Evolutionary conservation across 148 eudicot genomes (phyloP).

Genomic region (Salicornia ramosissima): DNA sequence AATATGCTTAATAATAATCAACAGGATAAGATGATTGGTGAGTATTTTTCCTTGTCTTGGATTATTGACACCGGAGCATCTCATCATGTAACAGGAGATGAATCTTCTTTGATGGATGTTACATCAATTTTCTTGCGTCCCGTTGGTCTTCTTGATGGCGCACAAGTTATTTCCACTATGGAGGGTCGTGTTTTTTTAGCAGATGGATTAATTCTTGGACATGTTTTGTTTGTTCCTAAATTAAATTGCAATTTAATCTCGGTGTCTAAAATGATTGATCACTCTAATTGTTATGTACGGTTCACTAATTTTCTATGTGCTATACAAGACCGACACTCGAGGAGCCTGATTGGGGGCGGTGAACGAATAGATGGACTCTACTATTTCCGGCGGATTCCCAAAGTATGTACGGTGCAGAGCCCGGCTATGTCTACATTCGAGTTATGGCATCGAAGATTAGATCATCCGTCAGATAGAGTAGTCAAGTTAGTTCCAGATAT

Average conservation of each 20-base stretch:
- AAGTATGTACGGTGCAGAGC: not conserved
- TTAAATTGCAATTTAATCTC: no score
- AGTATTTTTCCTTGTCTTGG: no score
- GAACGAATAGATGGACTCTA: no score
- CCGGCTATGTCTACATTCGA: not conserved
- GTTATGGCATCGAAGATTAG: not conserved
- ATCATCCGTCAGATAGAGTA: not conserved
- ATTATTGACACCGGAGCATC: no score
- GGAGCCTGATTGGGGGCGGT: not conserved
- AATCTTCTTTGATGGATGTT: no score
- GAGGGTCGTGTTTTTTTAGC: not conserved
- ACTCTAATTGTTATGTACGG: no score
- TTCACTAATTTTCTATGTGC: not conserved
- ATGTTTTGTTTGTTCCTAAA: no score
- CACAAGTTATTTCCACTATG: not conserved
- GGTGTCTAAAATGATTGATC: no score
- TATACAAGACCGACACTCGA: not conserved
- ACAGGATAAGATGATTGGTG: no score
- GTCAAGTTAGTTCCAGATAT: not conserved
- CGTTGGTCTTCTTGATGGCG: not conserved
- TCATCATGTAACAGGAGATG: no score
- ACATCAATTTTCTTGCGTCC: not conserved
- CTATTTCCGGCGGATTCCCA: not conserved
- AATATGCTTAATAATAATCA: no score
- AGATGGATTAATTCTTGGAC: no score